phyloP scores from a whole-genome alignment of 371 early-diverging fungal species.

The Mortierella sp. region DNA sequence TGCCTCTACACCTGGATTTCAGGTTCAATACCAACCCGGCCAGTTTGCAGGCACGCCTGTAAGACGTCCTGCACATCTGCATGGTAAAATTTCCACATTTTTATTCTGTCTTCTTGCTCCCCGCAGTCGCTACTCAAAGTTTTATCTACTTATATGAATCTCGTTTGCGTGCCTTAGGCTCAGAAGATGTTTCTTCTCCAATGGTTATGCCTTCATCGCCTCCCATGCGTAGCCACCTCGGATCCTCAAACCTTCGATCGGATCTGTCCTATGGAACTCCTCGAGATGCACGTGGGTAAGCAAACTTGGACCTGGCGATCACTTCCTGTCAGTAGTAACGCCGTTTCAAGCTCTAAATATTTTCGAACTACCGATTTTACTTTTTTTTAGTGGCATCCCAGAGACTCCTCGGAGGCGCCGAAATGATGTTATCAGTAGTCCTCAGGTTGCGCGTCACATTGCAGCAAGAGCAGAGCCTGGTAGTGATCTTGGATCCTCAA shows the following conservation, averaged over 20 bases:
- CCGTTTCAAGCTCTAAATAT: not conserved
- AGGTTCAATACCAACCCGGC: constrained; percentile 43
- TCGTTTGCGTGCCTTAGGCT: not conserved
- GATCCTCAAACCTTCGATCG: constrained; percentile 46
- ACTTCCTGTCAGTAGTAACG: not conserved
- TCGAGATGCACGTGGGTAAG: constrained; percentile 34
- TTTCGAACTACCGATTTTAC: not conserved
- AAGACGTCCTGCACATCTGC: constrained; percentile 16
- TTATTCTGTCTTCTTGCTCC: not conserved
- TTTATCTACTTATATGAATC: not conserved
- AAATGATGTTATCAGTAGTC: constrained; percentile 49
- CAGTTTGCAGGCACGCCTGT: constrained; percentile 29
- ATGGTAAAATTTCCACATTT: constrained; percentile 6
- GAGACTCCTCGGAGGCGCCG: constrained; percentile 41
- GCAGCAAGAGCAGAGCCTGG: constrained; percentile 25
- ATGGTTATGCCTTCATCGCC: constrained; percentile 48
- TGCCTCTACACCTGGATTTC: constrained; percentile 39
- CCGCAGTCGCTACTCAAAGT: not conserved
- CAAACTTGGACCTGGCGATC: not conserved
- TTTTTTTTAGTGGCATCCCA: constrained; percentile 23
- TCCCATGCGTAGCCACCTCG: constrained; percentile 34
- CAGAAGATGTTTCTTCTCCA: constrained; percentile 44
- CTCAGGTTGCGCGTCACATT: constrained; percentile 50
- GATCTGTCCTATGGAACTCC: constrained; percentile 44
- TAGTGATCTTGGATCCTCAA: constrained; percentile 35